Evolutionary conservation across 1,284 basidiomycete species (phyloP), one percentile per base, ranked within the genome.

Genomic region (Tilletiopsis washingtonensis): DNA sequence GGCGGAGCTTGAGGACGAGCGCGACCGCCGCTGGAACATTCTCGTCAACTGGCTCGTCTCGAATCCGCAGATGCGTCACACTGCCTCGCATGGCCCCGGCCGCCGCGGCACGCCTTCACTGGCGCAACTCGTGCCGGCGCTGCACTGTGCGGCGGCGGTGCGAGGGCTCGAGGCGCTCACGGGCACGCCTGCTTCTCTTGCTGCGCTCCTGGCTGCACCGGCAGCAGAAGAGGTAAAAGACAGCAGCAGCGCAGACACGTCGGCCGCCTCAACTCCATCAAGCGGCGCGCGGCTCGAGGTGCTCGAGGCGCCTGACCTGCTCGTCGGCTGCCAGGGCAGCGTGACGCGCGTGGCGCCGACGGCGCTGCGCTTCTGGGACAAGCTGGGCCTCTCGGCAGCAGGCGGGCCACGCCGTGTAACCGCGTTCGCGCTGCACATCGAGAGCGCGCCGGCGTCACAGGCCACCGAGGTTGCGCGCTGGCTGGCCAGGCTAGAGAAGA

Each of bases 331-430:
- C 23, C 60, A 69, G 41, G 62, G 59, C 9, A 57, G 54, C 11
- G 56, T 64, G 17, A 49, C 59, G 19, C 36, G 54, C 43, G 43
- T 62, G 15, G 41, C 53, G 24, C 59, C 66, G 3, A 53, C 66
- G 37, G 56, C 61, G 21, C 49, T 69, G n/a, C 45, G 26, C 25
- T 58, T 62, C 37, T 69, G 66, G 66, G 64, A 69, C 52, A 69
- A 69, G 52, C 56, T 66, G 6, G 61, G 57, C 40, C 49, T 69
- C 3, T 50, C 56, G 15, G 53, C 64, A 0, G 62, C 60, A 15
- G 55, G 64, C 19, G 66, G 65, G 7, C 54, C 45, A 19, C 64
- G 64, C 46, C 50, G 59, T 17, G 47, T 64, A 4, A 49, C 59
- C 1, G 61, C 57, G n/a, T 60, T 62, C 44, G 56, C 59, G 21